Percentiles rank a stretch among this genome's conserved stretches.
Evolutionary conservation across 2,329 filamentous ascomycete species (phyloP).

Genomic region (Apiospora phragmitis): DNA sequence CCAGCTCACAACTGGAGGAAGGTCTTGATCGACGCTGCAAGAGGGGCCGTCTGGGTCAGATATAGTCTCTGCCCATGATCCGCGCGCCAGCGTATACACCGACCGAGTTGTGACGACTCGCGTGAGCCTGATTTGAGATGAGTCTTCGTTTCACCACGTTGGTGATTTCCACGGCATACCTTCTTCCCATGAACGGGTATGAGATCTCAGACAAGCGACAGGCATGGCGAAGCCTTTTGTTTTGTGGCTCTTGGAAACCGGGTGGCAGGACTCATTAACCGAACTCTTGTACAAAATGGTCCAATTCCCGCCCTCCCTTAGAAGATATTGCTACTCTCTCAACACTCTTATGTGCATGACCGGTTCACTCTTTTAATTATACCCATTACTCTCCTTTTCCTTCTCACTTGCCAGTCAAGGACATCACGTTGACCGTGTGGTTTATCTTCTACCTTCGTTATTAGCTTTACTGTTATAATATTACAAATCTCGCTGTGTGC

Average conservation of each 20-base stretch:
- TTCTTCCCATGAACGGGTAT: constrained; percentile 3
- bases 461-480: neutral
- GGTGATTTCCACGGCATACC: neutral
- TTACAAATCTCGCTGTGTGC: neutral
- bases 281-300: constrained; percentile 4
- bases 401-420: constrained; percentile 9
- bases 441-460: constrained; percentile 6
- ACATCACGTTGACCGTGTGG: constrained; percentile 15
- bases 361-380: constrained; percentile 8
- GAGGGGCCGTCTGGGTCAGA: neutral
- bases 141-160: neutral
- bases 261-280: neutral
- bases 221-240: neutral
- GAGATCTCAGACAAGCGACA: constrained; percentile 7
- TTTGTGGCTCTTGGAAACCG: constrained; percentile 5
- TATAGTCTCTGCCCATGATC: neutral
- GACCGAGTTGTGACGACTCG: neutral
- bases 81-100: neutral
- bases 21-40: neutral
- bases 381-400: neutral
- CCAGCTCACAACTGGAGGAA: neutral
- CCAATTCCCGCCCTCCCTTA: neutral
- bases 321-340: neutral
- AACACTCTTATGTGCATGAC: constrained; percentile 5
- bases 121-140: constrained; percentile 5